Evolutionary conservation across 1,284 basidiomycete species (phyloP), one percentile per base, ranked within the genome.

Genomic region (Cutaneotrichosporon arboriforme): DNA sequence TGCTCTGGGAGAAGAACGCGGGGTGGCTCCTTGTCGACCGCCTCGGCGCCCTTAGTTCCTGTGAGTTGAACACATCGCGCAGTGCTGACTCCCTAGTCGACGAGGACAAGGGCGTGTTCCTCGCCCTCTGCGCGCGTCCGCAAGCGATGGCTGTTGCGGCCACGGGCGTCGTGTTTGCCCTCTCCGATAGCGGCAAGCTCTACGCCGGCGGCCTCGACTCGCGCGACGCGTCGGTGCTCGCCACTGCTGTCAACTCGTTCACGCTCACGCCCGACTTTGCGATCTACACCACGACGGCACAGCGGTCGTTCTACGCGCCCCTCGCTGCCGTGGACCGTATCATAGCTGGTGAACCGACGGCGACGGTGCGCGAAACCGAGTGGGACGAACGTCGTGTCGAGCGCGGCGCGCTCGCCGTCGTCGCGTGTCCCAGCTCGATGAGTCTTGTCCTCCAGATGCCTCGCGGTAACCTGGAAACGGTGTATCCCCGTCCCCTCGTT

Each of bases 371-470:
- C 1, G 68, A 79, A 17, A 70, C 75, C 14, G 69, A 75, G 46
- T 88, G 84, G 85, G 84, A 88, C 63, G 81, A 79, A 15, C 80
- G 92, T 39, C 80, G 87, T 17, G 81, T 96, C 0, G 92, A 97
- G 72, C 78, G 93, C 43, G 92, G 92, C 0, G 86, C 88, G 1
- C 77, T 85, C 53, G 90, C 94, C 23, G 89, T 96, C 1, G 83
- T 85, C 1, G 86, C 85, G 12, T 85, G 93, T 0, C 86, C 90
- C 2, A 90, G 85, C 58, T 78, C 83, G 8, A 97, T 96, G 89
- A 85, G 81, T 60, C 74, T 97, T 15, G 87, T 98, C 1, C 76
- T 99, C 13, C 96, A 99, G 77, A 98, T 98, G 92, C 96, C 94
- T 0, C 78, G 96, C 61, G 96, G 96, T 0, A 98, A 98, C 73